phyloP scores from a whole-genome alignment of 495 filamentous ascomycete species.

The Neurospora intermedia region DNA sequence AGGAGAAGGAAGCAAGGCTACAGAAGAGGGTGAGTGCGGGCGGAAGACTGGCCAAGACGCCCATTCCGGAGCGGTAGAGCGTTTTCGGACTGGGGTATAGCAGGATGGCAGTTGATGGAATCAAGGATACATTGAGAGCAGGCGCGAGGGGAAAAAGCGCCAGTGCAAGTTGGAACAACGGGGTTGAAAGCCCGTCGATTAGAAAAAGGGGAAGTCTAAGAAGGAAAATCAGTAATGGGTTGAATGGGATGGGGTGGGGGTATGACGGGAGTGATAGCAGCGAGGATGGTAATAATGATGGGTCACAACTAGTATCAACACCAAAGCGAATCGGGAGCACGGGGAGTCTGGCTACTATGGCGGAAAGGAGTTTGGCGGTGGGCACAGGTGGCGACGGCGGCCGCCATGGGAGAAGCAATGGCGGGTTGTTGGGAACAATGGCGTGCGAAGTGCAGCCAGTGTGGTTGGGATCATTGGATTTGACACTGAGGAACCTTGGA shows the following conservation, averaged over 20 bases:
- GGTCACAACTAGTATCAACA: not conserved
- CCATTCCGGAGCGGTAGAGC: conserved; percentile 44
- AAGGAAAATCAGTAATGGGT: not conserved
- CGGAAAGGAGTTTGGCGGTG: not conserved
- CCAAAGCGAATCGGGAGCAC: conserved; percentile 1
- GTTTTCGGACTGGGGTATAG: not conserved
- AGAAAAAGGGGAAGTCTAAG: not conserved
- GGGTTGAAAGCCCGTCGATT: not conserved
- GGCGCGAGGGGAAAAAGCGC: not conserved
- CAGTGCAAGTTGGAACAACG: not conserved
- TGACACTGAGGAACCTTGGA: not conserved
- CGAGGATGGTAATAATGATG: not conserved
- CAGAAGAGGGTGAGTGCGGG: conserved; percentile 56
- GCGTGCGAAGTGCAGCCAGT: not conserved
- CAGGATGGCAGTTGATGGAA: not conserved
- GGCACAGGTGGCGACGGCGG: not conserved
- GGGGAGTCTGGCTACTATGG: not conserved
- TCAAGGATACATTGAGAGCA: not conserved
- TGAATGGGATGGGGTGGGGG: not conserved
- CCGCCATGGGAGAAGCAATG: not conserved
- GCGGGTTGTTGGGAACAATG: not conserved
- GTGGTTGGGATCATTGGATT: not conserved
- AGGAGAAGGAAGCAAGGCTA: conserved; percentile 42
- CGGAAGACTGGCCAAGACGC: conserved; percentile 45
- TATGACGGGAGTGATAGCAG: not conserved